Evolutionary conservation across 2,329 filamentous ascomycete species (phyloP), one percentile per base, ranked within the genome.

Genomic region (Gnomoniopsis smithogilvyi): DNA sequence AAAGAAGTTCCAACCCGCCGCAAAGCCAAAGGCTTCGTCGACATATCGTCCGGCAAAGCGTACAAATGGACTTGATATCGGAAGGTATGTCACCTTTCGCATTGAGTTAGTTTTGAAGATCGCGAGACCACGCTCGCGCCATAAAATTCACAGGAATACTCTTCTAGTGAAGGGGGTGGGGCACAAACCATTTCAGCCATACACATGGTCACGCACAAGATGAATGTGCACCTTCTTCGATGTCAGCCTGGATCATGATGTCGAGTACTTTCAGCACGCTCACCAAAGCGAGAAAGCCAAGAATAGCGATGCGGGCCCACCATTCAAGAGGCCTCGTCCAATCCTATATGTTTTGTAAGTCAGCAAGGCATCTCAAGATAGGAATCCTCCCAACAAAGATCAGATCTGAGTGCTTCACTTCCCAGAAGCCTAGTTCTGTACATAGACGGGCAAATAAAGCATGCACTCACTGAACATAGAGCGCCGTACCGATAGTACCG

Each of bases 31-130:
- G 2, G 88, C 87, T 64, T 91, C 87, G 64, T 92, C 89, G 33
- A 92, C 88, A 64, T 85, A 92, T 50, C 87, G 82, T 15, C 88
- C 88, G 3, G 89, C 89, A 66, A 92, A 91, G 26, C 87, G 85
- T 68, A 92, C 89, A 70, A 93, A 92, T 0, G 89, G 88, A 45
- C 88, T 91, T 0, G 88, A 90, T 56, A 92, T 89, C 8, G 90
- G 89, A 2, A 91, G 76, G 64, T 89, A 91, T 0, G 87, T 89
- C 8, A 90, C 54, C 58, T 60, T 36, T 15, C 22, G 10, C 17
- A 15, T 24, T 30, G 3, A 14, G 17, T 58, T 19, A 33, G 50
- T 54, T 21, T n/a, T 50, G 21, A 17, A 47, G 24, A 15, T 43
- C 6, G 6, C 8, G 38, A 30, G 26, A 30, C 8, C 26, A 30